These are phyloP conservation scores for Cladophialophora bantiana DNA, from an alignment of 2,329 filamentous ascomycete species.

Conservation along the genomic window DNA sequence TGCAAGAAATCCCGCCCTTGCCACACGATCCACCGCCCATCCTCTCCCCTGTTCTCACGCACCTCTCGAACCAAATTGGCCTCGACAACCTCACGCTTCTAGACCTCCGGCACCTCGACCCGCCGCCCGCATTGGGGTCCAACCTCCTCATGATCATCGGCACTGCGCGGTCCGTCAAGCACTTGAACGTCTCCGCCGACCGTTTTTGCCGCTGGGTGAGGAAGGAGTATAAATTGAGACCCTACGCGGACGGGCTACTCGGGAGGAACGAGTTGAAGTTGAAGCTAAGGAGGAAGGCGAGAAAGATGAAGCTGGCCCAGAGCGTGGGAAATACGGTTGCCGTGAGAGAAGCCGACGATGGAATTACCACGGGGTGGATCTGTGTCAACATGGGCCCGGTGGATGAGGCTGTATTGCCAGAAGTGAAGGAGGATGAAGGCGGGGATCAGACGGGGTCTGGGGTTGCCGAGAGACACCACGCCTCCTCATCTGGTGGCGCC, in stretches of 20 bases:
- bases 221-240: constrained; percentile 72
- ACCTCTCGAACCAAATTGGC: constrained; percentile 83
- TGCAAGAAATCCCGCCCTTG: constrained; percentile 66
- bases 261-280: constrained; percentile 91
- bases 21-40: constrained; percentile 75
- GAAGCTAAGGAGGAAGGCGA: constrained; percentile 79
- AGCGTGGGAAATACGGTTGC: constrained; percentile 67
- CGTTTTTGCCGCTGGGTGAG: constrained; percentile 87
- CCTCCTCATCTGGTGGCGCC: neutral
- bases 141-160: constrained; percentile 93
- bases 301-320: constrained; percentile 80
- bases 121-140: constrained; percentile 83
- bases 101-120: constrained; percentile 83
- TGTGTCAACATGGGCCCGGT: constrained; percentile 86
- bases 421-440: neutral
- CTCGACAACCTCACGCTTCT: constrained; percentile 81
- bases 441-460: constrained; percentile 4
- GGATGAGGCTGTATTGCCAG: constrained; percentile 41
- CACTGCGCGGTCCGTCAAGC: constrained; percentile 89
- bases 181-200: constrained; percentile 89
- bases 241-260: constrained; percentile 84
- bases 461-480: neutral
- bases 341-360: constrained; percentile 71
- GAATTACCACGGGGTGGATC: constrained; percentile 92
- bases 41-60: constrained; percentile 74